Conservation (phyloP, 805 yeast genomes). For the Candida chilensis region DNA sequence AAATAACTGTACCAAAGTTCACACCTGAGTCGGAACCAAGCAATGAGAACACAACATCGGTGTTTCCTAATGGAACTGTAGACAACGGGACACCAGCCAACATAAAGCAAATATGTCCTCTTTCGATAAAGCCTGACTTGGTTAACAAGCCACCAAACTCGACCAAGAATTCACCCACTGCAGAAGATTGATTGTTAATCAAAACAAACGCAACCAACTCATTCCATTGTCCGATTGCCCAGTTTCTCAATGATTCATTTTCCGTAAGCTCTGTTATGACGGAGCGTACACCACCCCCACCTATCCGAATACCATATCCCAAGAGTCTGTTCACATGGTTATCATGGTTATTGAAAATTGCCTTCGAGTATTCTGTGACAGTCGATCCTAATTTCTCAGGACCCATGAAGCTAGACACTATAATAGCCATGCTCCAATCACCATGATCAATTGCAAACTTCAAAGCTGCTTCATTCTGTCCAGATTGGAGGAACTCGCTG, state of each 20-base stretch:
- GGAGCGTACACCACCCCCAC: slow-evolving; percentile 49
- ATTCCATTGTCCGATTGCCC: slow-evolving; percentile 46
- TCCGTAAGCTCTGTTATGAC: slow-evolving; percentile 40
- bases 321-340: slow-evolving; percentile 29
- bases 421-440: slow-evolving; percentile 72
- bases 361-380: slow-evolving; percentile 47
- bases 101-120: slow-evolving; percentile 36
- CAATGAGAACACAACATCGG: slow-evolving; percentile 23
- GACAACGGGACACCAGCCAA: slow-evolving; percentile 38
- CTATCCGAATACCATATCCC: too few relatives aligned
- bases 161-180: slow-evolving; percentile 30
- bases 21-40: slow-evolving; percentile 24
- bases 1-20: slow-evolving; percentile 14
- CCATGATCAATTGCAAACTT: slow-evolving; percentile 48
- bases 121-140: slow-evolving; percentile 16
- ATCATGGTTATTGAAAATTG: slow-evolving; percentile 29
- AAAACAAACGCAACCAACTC: slow-evolving; percentile 30
- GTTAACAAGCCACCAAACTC: slow-evolving; percentile 43
- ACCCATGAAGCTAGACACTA: slow-evolving; percentile 61
- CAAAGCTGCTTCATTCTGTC: slow-evolving; percentile 61
- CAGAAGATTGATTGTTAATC: slow-evolving; percentile 14
- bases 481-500: slow-evolving; percentile 36
- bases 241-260: too few relatives aligned
- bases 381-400: slow-evolving; percentile 49
- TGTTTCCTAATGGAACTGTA: slow-evolving; percentile 9